These are phyloP conservation scores for Myochromella boudieri DNA, from an alignment of 768 basidiomycete genomes.

Conservation along the genomic window DNA sequence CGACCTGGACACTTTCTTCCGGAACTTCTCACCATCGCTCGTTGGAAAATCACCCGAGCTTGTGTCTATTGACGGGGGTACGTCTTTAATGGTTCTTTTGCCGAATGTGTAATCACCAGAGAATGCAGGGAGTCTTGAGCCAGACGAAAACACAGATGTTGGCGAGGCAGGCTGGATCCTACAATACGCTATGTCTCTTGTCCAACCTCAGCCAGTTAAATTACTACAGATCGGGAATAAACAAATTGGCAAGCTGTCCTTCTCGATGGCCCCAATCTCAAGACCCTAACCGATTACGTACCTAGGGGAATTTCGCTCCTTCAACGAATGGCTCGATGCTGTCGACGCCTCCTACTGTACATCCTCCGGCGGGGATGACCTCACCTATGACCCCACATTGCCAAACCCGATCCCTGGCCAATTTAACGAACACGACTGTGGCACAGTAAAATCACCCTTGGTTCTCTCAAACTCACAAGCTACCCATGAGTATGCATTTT, in stretches of 20 bases:
- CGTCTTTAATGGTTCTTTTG: background rate
- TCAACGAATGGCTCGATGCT: conserved; percentile 37
- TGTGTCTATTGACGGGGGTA: conserved; percentile 33
- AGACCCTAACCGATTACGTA: background rate
- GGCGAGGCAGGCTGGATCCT: conserved; percentile 46
- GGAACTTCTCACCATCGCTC: conserved; percentile 38
- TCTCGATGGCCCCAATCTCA: background rate
- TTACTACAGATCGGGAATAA: conserved; percentile 32
- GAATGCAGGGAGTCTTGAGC: conserved; percentile 16
- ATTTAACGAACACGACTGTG: conserved; percentile 34
- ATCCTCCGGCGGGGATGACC: conserved; percentile 32
- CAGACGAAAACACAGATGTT: conserved; percentile 23
- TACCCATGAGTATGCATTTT: conserved; percentile 35
- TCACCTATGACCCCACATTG: conserved; percentile 29
- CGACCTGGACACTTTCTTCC: conserved; percentile 43
- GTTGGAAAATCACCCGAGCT: conserved; percentile 39
- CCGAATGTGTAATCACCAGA: background rate
- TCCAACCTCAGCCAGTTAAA: conserved; percentile 27
- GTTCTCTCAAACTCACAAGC: conserved; percentile 43
- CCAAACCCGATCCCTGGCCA: conserved; percentile 30
- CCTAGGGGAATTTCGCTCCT: conserved; percentile 22
- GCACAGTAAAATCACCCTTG: conserved; percentile 34
- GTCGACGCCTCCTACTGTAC: conserved; percentile 35
- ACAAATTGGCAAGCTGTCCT: conserved; percentile 18
- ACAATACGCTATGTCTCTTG: conserved; percentile 44